phyloP scores from a whole-genome alignment of 805 yeast genomes.

The Candida patagonica region DNA sequence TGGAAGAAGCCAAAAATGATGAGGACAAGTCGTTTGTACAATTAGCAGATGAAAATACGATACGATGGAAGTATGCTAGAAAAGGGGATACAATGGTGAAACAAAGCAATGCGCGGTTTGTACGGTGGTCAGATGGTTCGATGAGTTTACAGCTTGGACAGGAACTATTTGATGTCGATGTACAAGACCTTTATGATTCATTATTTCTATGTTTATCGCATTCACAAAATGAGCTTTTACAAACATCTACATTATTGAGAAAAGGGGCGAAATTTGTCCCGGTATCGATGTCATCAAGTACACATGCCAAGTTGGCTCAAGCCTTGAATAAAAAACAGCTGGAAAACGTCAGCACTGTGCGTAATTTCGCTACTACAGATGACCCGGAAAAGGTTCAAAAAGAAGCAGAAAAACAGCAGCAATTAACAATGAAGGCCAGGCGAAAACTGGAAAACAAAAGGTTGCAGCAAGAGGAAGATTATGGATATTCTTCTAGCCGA shows the following conservation, averaged over 20 bases:
- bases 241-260: slow-evolving; percentile 54
- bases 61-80: slow-evolving; percentile 89
- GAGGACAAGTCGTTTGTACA: slow-evolving; percentile 33
- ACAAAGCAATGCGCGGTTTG: slow-evolving; percentile 81
- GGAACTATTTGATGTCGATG: slow-evolving; percentile 74
- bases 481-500: slow-evolving; percentile 5
- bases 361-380: slow-evolving; percentile 31
- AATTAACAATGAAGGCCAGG: slow-evolving; percentile 30
- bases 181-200: slow-evolving; percentile 51
- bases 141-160: slow-evolving; percentile 76
- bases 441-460: slow-evolving; percentile 32
- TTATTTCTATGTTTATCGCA: slow-evolving; percentile 64
- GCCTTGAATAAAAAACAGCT: slow-evolving; percentile 28
- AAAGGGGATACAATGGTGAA: slow-evolving; percentile 59
- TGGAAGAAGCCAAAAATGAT: slow-evolving; percentile 33
- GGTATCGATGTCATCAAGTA: slow-evolving; percentile 76
- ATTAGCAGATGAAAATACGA: slow-evolving; percentile 68
- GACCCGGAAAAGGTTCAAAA: slow-evolving; percentile 38
- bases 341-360: slow-evolving; percentile 23
- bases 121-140: slow-evolving; percentile 93
- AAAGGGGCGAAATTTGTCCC: slow-evolving; percentile 74
- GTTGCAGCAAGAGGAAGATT: slow-evolving; percentile 22
- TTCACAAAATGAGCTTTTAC: slow-evolving; percentile 61
- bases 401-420: slow-evolving; percentile 34
- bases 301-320: slow-evolving; percentile 67